Percentiles rank a stretch among this genome's conserved stretches.
phyloP scores from a whole-genome alignment of 768 basidiomycete species.

The Hypholoma fasciculare region DNA sequence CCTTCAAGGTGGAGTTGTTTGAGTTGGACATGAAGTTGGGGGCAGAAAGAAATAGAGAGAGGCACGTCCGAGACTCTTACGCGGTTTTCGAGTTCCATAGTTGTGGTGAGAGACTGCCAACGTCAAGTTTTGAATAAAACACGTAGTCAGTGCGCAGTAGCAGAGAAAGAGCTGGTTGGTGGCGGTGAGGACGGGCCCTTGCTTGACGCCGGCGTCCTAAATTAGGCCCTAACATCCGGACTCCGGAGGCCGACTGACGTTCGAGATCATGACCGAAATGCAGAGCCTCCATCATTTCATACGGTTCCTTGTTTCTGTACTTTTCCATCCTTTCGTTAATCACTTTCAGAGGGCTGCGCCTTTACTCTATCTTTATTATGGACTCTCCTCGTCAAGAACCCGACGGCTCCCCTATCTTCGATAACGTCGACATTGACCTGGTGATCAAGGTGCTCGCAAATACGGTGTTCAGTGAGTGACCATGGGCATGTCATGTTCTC shows the following conservation, averaged over 20 bases:
- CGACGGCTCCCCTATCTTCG: conserved; percentile 58
- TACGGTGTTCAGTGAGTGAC: conserved; percentile 73
- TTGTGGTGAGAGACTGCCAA: no score
- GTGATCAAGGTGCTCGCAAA: conserved; percentile 76
- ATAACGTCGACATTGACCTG: conserved; percentile 74
- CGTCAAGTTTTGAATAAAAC: no score
- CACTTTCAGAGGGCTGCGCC: conserved; percentile 28
- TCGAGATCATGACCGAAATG: conserved; percentile 8
- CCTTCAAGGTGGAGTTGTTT: no score
- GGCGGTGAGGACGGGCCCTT: no score
- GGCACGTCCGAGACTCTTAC: no score
- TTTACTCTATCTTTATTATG: conserved; percentile 27
- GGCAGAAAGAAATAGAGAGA: no score
- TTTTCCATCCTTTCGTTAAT: conserved; percentile 11
- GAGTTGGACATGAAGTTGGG: no score
- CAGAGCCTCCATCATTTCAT: not conserved
- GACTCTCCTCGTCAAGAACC: conserved; percentile 19
- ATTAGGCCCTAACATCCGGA: no score
- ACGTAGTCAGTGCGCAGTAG: no score
- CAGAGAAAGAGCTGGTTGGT: no score
- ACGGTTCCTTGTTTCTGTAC: not conserved
- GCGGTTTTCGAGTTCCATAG: no score
- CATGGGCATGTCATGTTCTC: not conserved
- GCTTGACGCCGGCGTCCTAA: no score
- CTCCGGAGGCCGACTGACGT: not conserved